These are phyloP conservation scores for Starmera caribaea DNA, from an alignment of 805 yeast species.

Conservation along the genomic window DNA sequence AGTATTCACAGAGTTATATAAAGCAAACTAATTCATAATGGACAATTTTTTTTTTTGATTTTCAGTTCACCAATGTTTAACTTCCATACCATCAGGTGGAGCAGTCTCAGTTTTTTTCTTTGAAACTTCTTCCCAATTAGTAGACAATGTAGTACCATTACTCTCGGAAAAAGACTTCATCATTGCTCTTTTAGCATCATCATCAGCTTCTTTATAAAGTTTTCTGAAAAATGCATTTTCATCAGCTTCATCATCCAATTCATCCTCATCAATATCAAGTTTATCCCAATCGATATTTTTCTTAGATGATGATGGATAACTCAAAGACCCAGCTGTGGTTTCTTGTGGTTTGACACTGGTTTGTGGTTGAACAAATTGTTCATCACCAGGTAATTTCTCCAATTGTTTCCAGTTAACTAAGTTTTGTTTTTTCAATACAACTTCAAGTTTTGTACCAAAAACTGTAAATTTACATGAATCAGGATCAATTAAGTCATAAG, in stretches of 20 bases:
- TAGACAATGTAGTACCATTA: slow-evolving; percentile 86
- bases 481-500: slow-evolving; percentile 42
- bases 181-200: slow-evolving; percentile 88
- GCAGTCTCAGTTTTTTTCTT: slow-evolving; percentile 36
- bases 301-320: slow-evolving; percentile 57
- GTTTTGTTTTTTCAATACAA: slow-evolving; percentile 41
- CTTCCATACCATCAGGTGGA: slow-evolving; percentile 18
- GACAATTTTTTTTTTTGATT: neutral
- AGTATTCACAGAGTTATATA: slow-evolving; percentile 5
- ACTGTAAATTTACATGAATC: slow-evolving; percentile 36
- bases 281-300: slow-evolving; percentile 64
- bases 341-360: slow-evolving; percentile 1
- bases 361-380: slow-evolving; percentile 5
- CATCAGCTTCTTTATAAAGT: slow-evolving; percentile 72
- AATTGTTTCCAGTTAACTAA: slow-evolving; percentile 45
- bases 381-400: slow-evolving; percentile 10
- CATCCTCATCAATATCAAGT: slow-evolving; percentile 34
- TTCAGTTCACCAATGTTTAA: slow-evolving; percentile 9
- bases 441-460: slow-evolving; percentile 67
- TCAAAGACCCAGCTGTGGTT: neutral
- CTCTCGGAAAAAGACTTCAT: slow-evolving; percentile 93
- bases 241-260: slow-evolving; percentile 36
- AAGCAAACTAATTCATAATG: slow-evolving; percentile 7
- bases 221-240: slow-evolving; percentile 66
- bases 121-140: slow-evolving; percentile 87